Base-by-base conservation (phyloP, 345 rosid species). In the Sonneratia caseolaris region DNA sequence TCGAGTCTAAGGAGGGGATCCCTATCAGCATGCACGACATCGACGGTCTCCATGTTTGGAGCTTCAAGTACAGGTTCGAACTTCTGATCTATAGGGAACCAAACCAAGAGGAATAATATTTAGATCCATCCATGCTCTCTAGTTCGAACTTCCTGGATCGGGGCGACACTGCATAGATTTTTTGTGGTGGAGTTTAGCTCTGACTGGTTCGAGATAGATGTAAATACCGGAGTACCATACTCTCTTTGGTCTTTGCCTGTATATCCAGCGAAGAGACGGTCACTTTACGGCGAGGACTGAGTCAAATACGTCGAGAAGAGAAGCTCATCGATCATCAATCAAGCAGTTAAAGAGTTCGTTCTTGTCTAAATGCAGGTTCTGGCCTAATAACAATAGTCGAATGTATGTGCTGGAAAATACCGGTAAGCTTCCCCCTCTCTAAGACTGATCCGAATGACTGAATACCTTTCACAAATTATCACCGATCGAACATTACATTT, bases 381-480 rank as follows among this genome's bases (percentile, higher is more conserved):
- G 99, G 98, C 99, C 99, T 35, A 92, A 92, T 71, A 96, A 96
- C 89, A 96, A 88, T 70, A 96, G 99, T 76, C 77, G 98, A 65
- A 96, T 96, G 98, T 92, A 96, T 68, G 99, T 96, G 47, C 88
- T 96, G 12, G 99, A 96, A 81, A 96, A 96, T 64, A 95, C 98
- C 3, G 99, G 99, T 96, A 84, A 21, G 27, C 35, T 37, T 13
- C 19, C 14, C 57, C 62, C 59, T 24, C 14, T 32, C 2, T 13
- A 13, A 47, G 1, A 47, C 9, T 2, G 51, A 47, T 47, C 13
- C 9, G 15, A 3, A 47, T 47, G 14, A 5, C 51, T 6, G 51
- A 47, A 47, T 47, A 13, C 7, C 14, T n/a, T 57, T 1, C 2
- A 57, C 64, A 22, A 57, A 10, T 14, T 32, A 65, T 16, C 2